Evolutionary conservation across 208 protist genomes (phyloP).

Genomic region (Spironucleus salmonicida): DNA sequence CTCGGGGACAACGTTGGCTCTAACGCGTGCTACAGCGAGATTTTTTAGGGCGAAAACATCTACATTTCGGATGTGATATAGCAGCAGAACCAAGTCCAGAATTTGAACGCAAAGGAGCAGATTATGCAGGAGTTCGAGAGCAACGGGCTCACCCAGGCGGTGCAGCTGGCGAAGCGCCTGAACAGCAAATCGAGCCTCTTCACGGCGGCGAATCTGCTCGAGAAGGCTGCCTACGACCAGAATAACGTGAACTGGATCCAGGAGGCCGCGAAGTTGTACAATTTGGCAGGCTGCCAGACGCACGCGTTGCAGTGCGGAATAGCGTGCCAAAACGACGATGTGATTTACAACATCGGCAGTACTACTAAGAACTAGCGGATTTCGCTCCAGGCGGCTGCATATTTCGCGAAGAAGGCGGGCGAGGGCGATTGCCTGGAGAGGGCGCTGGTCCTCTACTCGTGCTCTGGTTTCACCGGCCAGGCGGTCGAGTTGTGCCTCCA

Average conservation of each 20-base stretch:
- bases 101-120: not conserved
- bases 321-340: not conserved
- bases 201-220: not conserved
- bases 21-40: constrained; percentile 5
- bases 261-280: constrained; percentile 6
- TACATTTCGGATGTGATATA: not conserved
- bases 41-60: not conserved
- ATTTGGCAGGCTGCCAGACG: not conserved
- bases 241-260: not conserved
- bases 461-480: not conserved
- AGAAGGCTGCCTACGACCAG: not conserved
- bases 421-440: not conserved
- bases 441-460: not conserved
- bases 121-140: not conserved
- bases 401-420: not conserved
- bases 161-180: not conserved
- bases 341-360: constrained; percentile 8
- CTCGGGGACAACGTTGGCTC: not conserved
- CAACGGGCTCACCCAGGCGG: not conserved
- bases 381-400: not conserved
- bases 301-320: constrained; percentile 3
- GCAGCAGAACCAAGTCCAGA: not conserved
- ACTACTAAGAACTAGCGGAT: not conserved
- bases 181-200: not conserved
- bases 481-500: not conserved